These are phyloP conservation scores for Pseudogymnoascus sp. DNA, from an alignment of 2,329 filamentous ascomycete genomes.

Conservation along the genomic window DNA sequence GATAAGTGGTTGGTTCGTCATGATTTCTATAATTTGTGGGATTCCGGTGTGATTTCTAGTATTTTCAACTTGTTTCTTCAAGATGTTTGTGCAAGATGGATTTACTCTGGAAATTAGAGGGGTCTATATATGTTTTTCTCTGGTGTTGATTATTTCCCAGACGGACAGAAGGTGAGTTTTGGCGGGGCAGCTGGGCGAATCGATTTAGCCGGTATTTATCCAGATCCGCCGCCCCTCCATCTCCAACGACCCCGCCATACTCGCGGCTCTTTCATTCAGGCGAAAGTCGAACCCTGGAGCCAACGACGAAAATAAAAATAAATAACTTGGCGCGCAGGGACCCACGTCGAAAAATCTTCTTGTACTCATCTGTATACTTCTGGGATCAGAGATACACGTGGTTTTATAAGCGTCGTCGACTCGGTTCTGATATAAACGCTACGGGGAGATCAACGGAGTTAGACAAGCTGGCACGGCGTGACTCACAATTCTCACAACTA, in stretches of 20 bases:
- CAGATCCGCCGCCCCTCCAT: constrained; percentile 5
- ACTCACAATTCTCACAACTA: neutral
- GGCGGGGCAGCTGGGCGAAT: neutral
- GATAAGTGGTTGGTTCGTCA: constrained; percentile 47
- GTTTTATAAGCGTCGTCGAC: neutral
- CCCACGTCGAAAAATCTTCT: neutral
- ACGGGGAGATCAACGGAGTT: neutral
- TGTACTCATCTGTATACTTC: neutral
- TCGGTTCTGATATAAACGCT: neutral
- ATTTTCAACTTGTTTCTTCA: neutral
- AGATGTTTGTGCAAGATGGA: neutral
- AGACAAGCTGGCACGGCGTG: constrained; percentile 1
- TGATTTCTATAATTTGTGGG: neutral
- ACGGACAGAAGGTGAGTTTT: constrained; percentile 3
- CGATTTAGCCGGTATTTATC: constrained; percentile 4
- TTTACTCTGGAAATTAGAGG: neutral
- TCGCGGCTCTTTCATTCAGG: constrained; percentile 6
- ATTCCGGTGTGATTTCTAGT: neutral
- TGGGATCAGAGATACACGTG: neutral
- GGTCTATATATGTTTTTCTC: neutral
- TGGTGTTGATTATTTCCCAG: neutral
- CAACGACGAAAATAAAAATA: neutral
- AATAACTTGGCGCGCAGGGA: neutral
- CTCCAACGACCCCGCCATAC: constrained; percentile 1
- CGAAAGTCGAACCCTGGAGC: neutral